A percentile compares a stretch with the other conserved stretches of the same genome.
Conservation (phyloP, 2,329 filamentous ascomycete genomes). For the Mycogone perniciosa region DNA sequence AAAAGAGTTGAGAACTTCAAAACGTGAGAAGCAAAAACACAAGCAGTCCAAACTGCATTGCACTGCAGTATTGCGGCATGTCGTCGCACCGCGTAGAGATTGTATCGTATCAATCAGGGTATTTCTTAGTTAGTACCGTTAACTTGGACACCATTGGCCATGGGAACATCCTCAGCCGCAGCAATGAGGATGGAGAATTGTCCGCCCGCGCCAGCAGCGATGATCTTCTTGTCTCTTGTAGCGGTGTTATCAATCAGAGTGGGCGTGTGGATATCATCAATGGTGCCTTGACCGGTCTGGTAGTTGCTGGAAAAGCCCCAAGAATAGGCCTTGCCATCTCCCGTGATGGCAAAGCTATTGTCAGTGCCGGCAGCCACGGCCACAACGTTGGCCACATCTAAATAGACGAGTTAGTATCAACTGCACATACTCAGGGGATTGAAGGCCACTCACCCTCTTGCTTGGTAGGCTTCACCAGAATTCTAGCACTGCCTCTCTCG, state of each 20-base stretch:
- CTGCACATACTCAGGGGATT: background rate
- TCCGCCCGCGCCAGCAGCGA: conserved; percentile 78
- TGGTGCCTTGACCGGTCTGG: conserved; percentile 69
- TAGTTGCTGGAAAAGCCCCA: conserved; percentile 80
- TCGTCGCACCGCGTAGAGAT: background rate
- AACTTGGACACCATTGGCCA: conserved; percentile 24
- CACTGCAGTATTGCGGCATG: background rate
- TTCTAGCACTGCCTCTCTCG: conserved; percentile 55
- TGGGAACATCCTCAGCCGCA: conserved; percentile 25
- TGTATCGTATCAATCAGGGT: background rate
- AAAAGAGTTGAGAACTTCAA: background rate
- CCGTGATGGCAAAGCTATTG: conserved; percentile 65
- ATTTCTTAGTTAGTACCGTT: conserved; percentile 7
- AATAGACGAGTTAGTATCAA: conserved; percentile 7
- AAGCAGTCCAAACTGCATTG: too few species aligned
- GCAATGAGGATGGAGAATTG: conserved; percentile 68
- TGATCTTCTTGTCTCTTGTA: conserved; percentile 65
- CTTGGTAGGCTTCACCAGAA: conserved; percentile 44
- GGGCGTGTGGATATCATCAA: conserved; percentile 73
- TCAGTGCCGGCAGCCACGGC: conserved; percentile 60
- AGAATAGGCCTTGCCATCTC: conserved; percentile 64
- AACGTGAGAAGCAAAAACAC: background rate
- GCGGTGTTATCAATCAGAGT: conserved; percentile 81
- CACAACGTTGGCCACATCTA: conserved; percentile 46
- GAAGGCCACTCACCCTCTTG: conserved; percentile 36